Base-by-base conservation (phyloP, 768 basidiomycete species). In the Rhizopogon rudus region DNA sequence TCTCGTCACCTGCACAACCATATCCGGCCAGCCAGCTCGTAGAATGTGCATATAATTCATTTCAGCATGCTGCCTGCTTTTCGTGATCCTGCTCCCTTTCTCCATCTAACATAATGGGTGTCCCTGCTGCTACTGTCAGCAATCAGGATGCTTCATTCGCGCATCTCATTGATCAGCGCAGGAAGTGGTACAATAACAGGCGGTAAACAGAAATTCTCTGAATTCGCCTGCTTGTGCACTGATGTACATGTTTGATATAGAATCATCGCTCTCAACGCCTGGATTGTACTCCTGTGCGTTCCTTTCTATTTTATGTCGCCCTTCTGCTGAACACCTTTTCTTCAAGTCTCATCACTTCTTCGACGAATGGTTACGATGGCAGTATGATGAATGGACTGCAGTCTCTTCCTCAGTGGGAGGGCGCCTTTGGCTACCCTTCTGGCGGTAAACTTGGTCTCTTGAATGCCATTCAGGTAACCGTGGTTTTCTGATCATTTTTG, bases 301-400 rank as follows among this genome's bases (percentile, higher is more conserved):
- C 20, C 3, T 5, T 45, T 5, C 31, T 10, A 13, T 25, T 3
- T 28, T 53, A 31, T 40, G 22, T 20, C 17, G 50, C 10, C n/a
- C 37, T 51, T 43, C 54, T 60, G 35, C n/a, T 57, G 14, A 12
- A 14, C 17, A 29, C 57, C 5, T 29, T 6, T 46, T 28, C 20
- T 52, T 20, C 52, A 86, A 25, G 84, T 48, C 81, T 89, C 59
- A 85, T 88, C 64, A 88, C 87, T 10, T 87, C 87, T 25, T 86
- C 84, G 13, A 87, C 83, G 46, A 87, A 83, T 66, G 88, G 87
- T 51, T 89, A 84, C 65, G 88, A 89, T 63, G 85, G 86, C 57
- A 83, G 81, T 67, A 82, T 88, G 81, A 87, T 88, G 87, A 88
- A 90, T 69, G 86, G 85, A 66, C 75, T 91, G 41, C 88, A 91